Base-by-base conservation (phyloP, 2,329 filamentous ascomycete species). In the Aureobasidium sp. region DNA sequence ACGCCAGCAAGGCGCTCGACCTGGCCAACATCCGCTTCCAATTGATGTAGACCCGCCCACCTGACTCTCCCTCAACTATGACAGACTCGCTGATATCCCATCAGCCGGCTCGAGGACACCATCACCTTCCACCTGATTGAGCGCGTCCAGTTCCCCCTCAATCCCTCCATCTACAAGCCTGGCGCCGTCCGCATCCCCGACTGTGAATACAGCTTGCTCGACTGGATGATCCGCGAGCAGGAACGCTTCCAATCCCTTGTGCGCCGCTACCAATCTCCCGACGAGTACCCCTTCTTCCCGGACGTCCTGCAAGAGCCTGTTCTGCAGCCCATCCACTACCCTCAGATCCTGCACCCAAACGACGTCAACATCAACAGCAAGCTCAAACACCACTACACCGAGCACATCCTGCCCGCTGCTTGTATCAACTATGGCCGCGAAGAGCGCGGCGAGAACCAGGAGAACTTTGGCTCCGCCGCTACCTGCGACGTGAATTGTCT, bases 51-150 rank as follows among this genome's bases (percentile, higher is more conserved):
- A 85, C 85, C 67, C 89, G 49, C 21, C 49, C 90, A 78, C 91
- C 93, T 16, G 80, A 30, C 97, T 69, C 34, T 21, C 21, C 21
- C 21, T 21, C 21, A 21, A 21, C 21, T 21, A 91, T 94, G 72
- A 99, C 97, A 90, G 96, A 91, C 60, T 60, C 55, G 51, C 50
- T 61, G 60, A 54, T 30, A 27, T 34, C n/a, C 16, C 41, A 32
- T 61, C 70, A 99, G 94, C 71, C 94, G 94, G 25, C 83, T 97
- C 21, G 94, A 99, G 78, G 94, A 99, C 73, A 97, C 93, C 64
- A 97, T 99, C 72, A 96, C 90, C 67, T 97, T 96, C 76, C 89
- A 96, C 76, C 81, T 99, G 42, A 97, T 97, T 71, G 94, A 99
- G 78, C 88, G 94, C 44, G 93, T 93, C n/a, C 94, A 99, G 75